A percentile compares a stretch with the other conserved stretches of the same genome.
phyloP scores from a whole-genome alignment of 345 rosid genomes.

The Eucalyptus brandiana region DNA sequence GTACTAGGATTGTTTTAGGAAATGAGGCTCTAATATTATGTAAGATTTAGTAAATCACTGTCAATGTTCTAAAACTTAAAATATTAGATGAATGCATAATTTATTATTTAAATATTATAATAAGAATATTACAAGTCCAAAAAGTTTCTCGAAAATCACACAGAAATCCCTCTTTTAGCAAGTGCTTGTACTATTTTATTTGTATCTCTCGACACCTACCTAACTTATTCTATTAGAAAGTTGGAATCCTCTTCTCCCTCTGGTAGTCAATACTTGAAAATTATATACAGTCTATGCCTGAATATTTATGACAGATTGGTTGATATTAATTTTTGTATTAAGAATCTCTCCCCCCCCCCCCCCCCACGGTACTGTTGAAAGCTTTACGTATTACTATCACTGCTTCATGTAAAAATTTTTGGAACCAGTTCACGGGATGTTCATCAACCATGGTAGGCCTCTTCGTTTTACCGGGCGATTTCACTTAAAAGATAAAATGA shows the following conservation, averaged over 20 bases:
- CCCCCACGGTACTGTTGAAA: background rate
- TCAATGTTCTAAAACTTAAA: accelerated
- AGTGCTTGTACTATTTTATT: background rate
- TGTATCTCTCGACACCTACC: background rate
- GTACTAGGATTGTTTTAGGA: too few species aligned
- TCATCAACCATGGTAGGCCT: background rate
- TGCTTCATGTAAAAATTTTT: background rate
- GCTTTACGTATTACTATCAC: background rate
- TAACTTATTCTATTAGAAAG: background rate
- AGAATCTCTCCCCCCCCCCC: background rate
- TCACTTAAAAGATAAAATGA: background rate
- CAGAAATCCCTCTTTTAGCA: background rate
- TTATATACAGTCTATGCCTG: background rate
- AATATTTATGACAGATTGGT: background rate
- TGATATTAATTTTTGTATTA: background rate
- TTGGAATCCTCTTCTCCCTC: background rate
- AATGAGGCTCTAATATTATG: accelerated
- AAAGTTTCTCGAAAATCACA: background rate
- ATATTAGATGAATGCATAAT: accelerated
- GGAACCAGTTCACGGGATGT: background rate
- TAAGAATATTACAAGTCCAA: background rate
- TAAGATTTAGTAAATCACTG: too few species aligned
- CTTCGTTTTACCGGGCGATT: background rate
- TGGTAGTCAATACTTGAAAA: background rate
- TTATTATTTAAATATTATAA: too few species aligned